phyloP scores from a whole-genome alignment of 2,329 filamentous ascomycete genomes.

The Blumeria graminis region DNA sequence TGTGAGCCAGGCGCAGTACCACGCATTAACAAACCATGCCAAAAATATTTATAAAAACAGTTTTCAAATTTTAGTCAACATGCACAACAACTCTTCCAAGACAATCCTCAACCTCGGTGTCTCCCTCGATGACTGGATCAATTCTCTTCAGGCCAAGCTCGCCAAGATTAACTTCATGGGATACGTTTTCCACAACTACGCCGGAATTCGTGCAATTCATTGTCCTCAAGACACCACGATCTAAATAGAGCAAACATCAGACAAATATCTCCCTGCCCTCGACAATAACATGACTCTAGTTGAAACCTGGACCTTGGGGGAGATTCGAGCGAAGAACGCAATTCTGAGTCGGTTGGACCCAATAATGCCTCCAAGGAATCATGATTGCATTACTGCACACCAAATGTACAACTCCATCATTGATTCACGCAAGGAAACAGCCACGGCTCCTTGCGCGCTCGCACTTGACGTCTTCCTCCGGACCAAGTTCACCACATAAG shows the following conservation, averaged over 20 bases:
- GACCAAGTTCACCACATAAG: neutral
- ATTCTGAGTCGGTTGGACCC: neutral
- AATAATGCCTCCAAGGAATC: neutral
- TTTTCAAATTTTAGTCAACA: no score
- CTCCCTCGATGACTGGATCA: neutral
- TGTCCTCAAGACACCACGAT: neutral
- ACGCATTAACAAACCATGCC: neutral
- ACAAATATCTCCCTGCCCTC: neutral
- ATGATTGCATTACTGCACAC: neutral
- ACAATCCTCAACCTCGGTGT: no score
- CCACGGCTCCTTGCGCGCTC: neutral
- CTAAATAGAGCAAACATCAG: neutral
- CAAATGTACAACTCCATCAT: neutral
- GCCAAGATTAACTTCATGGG: neutral
- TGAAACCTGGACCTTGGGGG: neutral
- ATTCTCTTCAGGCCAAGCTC: neutral
- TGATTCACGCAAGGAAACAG: neutral
- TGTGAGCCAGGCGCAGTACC: neutral
- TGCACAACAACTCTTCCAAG: neutral
- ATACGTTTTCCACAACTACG: neutral
- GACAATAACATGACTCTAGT: neutral
- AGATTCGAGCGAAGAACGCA: neutral
- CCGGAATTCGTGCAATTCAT: neutral
- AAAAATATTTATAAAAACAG: neutral
- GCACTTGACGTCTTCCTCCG: neutral